Base-by-base conservation (phyloP, 805 yeast genomes). In the Sporopachydermia quercuum region DNA sequence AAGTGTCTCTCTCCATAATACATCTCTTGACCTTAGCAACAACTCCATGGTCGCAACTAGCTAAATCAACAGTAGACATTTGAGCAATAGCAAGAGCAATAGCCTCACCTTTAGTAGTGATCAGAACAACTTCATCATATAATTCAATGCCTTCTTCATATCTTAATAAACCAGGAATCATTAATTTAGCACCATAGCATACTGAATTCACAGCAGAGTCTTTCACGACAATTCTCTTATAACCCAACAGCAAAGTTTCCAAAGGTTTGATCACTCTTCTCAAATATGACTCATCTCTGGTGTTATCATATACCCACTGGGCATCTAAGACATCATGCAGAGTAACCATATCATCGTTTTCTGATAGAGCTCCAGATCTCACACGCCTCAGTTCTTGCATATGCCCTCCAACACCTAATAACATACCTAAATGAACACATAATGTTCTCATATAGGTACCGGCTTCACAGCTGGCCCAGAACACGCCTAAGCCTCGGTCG, bases 341-440 rank as follows among this genome's bases (percentile, higher is more conserved):
- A 45, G 98, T 87, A 43, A 91, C 96, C 69, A 91, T 66, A 62
- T 80, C 78, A 57, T 91, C 96, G 53, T 69, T 71, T 66, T 91
- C 98, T 54, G 78, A 70, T 57, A 91, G 59, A 43, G 97, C 96
- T 60, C 98, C 98, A 38, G 95, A 83, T 68, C 98, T 78, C 47
- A 91, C 98, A 72, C 98, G 87, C 68, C 98, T 85, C 55, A 91
- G 78, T 68, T 91, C 98, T 74, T 91, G 98, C 98, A 91, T 91
- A 68, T 91, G 98, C 51, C 97, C 98, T 62, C 98, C 98, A 51
- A 86, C 96, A 55, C 97, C 96, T 49, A 91, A 71, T 44, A 91
- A 71, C 95, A 91, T 87, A 68, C 98, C 98, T 55, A 91, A 69
- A 65, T 91, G 98, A 42, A 91, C 98, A 79, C 98, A 91, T 53